Evolutionary conservation across 352 stramenopile genomes (phyloP).

Genomic region (Globisporangium carolinianum): DNA sequence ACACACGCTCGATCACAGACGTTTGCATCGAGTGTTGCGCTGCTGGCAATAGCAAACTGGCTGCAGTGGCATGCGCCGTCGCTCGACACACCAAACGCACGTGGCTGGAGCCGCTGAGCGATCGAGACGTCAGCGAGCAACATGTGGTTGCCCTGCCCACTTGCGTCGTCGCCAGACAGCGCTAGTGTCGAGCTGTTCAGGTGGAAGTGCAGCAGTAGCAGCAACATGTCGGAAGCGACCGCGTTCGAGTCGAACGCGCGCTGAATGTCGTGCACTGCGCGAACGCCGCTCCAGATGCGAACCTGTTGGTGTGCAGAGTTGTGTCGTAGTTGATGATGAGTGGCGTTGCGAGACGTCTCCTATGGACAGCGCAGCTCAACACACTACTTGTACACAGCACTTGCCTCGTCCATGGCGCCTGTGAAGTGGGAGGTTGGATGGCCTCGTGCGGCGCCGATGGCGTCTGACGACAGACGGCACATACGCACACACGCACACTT

Average conservation of each 20-base stretch:
- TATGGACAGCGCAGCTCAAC: neutral
- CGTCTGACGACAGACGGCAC: conserved; percentile 7
- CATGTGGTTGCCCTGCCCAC: conserved; percentile 29
- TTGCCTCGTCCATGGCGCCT: conserved; percentile 44
- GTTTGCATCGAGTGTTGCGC: neutral
- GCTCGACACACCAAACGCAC: conserved; percentile 24
- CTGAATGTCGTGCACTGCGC: conserved; percentile 14
- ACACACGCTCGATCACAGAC: conserved; percentile 22
- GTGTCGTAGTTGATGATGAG: too few relatives aligned
- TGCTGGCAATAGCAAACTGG: conserved; percentile 5
- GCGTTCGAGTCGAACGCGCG: conserved; percentile 16
- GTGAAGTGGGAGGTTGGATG: conserved; percentile 13
- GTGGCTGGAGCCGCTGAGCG: conserved; percentile 2
- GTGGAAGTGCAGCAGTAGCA: conserved; percentile 25
- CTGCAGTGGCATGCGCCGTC: conserved; percentile 34
- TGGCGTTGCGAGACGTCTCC: too few relatives aligned
- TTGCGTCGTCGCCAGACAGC: conserved; percentile 23
- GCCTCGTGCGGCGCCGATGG: conserved; percentile 12
- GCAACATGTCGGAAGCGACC: conserved; percentile 9
- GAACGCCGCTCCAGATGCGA: conserved; percentile 25
- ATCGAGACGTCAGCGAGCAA: conserved; percentile 15
- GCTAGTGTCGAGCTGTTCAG: conserved; percentile 9
- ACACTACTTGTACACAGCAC: neutral
- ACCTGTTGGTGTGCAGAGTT: conserved; percentile 11
- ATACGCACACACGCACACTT: too few relatives aligned